phyloP scores from a whole-genome alignment of 257 asterid genomes.

The Cynanchum wilfordii region DNA sequence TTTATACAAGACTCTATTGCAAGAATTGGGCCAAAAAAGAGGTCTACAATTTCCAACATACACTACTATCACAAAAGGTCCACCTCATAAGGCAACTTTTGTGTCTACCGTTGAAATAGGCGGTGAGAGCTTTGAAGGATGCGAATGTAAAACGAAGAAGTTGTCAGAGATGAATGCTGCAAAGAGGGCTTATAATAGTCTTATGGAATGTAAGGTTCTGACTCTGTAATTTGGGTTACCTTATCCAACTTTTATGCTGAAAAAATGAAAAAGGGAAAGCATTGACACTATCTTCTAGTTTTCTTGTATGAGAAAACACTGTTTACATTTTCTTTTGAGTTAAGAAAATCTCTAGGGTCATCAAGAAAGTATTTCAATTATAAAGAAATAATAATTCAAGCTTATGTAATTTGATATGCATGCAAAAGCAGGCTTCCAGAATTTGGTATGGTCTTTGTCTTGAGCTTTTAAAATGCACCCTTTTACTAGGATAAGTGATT shows the following conservation, averaged over 20 bases:
- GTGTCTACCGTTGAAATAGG: slow-evolving; percentile 53
- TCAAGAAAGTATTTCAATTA: background rate
- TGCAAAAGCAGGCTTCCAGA: background rate
- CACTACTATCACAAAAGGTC: slow-evolving; percentile 39
- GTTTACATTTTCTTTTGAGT: background rate
- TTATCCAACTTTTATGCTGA: background rate
- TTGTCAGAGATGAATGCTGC: slow-evolving; percentile 84
- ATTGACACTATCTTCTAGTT: background rate
- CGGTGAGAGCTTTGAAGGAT: slow-evolving; percentile 38
- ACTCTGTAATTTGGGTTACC: background rate
- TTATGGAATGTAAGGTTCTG: slow-evolving; percentile 11
- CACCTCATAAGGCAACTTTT: slow-evolving; percentile 45
- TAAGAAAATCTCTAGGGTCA: background rate
- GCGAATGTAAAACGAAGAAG: slow-evolving; percentile 63
- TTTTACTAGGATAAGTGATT: background rate
- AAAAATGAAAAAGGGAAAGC: background rate
- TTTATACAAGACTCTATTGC: slow-evolving; percentile 58
- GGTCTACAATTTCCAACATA: slow-evolving; percentile 49
- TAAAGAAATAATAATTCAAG: background rate
- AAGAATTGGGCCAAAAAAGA: slow-evolving; percentile 54
- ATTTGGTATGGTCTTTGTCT: background rate
- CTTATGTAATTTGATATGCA: background rate
- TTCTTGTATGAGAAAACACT: background rate
- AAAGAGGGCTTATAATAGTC: slow-evolving; percentile 49
- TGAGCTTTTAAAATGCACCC: background rate